phyloP scores from a whole-genome alignment of 2,329 filamentous ascomycete genomes.

The Helicocarpus griseus region DNA sequence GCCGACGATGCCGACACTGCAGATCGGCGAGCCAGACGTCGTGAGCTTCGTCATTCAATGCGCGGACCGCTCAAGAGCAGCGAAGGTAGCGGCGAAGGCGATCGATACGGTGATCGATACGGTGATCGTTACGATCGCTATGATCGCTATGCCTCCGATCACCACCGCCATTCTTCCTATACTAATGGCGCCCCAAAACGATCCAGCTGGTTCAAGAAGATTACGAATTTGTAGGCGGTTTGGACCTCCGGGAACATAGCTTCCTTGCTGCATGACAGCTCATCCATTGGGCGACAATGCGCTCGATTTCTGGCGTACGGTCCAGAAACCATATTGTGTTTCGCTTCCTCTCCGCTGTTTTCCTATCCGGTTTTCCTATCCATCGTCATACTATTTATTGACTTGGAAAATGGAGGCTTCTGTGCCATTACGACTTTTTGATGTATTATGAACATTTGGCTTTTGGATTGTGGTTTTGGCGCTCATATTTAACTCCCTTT shows the following conservation, averaged over 20 bases:
- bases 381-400: background rate
- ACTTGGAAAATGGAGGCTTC: background rate
- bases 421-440: background rate
- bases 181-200: conserved; percentile 24
- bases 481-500: background rate
- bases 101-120: conserved; percentile 26
- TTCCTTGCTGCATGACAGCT: too few species aligned
- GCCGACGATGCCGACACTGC: conserved; percentile 31
- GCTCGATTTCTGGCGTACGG: too few species aligned
- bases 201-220: conserved; percentile 36
- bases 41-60: conserved; percentile 22
- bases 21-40: conserved; percentile 27
- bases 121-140: conserved; percentile 20
- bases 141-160: conserved; percentile 14
- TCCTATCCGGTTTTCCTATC: too few species aligned
- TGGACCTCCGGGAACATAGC: too few species aligned
- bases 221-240: conserved; percentile 27
- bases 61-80: conserved; percentile 29
- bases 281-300: too few species aligned
- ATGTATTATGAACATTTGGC: conserved; percentile 1
- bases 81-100: conserved; percentile 31
- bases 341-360: too few species aligned
- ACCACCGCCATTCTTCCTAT: conserved; percentile 12
- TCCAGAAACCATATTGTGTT: too few species aligned
- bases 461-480: background rate